Evolutionary conservation across 2,329 filamentous ascomycete species (phyloP).

Genomic region (Aspergillus quadricinctus): DNA sequence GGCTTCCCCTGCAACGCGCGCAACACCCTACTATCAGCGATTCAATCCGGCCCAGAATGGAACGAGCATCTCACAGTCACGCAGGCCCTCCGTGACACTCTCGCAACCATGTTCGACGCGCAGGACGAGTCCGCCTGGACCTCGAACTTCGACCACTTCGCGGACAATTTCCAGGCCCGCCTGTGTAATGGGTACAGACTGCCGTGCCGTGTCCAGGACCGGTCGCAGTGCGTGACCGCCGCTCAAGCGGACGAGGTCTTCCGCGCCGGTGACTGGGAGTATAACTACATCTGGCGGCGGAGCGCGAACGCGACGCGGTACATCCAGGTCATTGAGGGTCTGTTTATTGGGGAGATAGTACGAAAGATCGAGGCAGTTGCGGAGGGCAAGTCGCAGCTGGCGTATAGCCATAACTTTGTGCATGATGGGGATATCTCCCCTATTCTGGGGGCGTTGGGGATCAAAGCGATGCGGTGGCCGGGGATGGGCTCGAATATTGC

Average conservation of each 20-base stretch:
- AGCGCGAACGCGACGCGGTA: constrained; percentile 33
- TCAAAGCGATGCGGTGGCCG: constrained; percentile 35
- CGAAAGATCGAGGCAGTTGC: constrained; percentile 25
- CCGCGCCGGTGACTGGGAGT: constrained; percentile 40
- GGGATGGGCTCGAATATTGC: constrained; percentile 38
- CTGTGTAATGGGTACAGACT: constrained; percentile 38
- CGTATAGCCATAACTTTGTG: constrained; percentile 34
- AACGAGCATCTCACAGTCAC: constrained; percentile 33
- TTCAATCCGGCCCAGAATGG: constrained; percentile 32
- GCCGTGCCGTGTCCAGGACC: constrained; percentile 28
- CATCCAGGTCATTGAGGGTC: constrained; percentile 34
- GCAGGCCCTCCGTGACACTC: constrained; percentile 20
- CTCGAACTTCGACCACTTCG: constrained; percentile 36
- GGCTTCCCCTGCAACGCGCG: constrained; percentile 32
- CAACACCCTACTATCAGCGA: constrained; percentile 15
- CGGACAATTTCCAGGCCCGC: constrained; percentile 39
- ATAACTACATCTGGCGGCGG: constrained; percentile 39
- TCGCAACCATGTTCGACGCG: constrained; percentile 32
- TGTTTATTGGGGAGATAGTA: constrained; percentile 38
- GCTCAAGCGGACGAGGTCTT: constrained; percentile 34
- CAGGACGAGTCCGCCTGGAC: constrained; percentile 25
- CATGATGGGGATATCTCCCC: constrained; percentile 39
- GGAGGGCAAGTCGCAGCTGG: constrained; percentile 17
- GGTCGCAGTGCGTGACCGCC: constrained; percentile 27
- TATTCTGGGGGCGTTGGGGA: constrained; percentile 32